These are phyloP conservation scores for Syncephalastrum racemosum DNA, from an alignment of 371 early-diverging fungal genomes.

Conservation along the genomic window DNA sequence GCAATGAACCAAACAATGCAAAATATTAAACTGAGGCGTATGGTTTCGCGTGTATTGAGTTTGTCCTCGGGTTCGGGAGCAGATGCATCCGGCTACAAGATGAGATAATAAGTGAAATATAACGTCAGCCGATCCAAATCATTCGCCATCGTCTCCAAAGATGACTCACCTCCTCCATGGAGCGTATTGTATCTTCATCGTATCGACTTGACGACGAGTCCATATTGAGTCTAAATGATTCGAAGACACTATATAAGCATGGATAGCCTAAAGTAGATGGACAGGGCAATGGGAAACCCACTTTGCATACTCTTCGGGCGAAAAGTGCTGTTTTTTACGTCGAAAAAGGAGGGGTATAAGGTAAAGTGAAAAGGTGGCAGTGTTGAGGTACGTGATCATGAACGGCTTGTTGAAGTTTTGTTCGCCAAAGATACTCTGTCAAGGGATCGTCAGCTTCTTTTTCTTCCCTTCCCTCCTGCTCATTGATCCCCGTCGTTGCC, in stretches of 20 bases:
- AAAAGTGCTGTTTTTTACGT: constrained; percentile 8
- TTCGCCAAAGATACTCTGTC: constrained; percentile 68
- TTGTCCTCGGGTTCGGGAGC: constrained; percentile 12
- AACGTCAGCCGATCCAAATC: background rate
- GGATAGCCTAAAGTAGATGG: no score
- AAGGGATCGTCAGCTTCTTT: constrained; percentile 2
- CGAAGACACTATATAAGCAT: background rate
- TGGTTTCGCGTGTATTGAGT: constrained; percentile 53
- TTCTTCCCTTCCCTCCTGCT: background rate
- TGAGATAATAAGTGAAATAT: no score
- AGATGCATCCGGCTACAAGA: no score
- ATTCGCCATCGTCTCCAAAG: background rate
- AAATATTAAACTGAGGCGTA: constrained; percentile 69
- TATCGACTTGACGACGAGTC: background rate
- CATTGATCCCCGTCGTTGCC: background rate
- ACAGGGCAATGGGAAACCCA: constrained; percentile 1
- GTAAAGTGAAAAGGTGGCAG: constrained; percentile 77
- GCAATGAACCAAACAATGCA: constrained; percentile 83
- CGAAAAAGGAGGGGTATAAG: constrained; percentile 34
- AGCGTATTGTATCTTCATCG: background rate
- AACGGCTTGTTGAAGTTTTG: constrained; percentile 75
- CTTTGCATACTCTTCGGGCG: constrained; percentile 22
- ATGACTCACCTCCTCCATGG: background rate
- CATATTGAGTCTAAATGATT: background rate
- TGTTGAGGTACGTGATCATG: constrained; percentile 78